Percentiles rank a stretch among this genome's conserved stretches.
phyloP scores from a whole-genome alignment of 768 basidiomycete species.

The Suillus fuscotomentosus region DNA sequence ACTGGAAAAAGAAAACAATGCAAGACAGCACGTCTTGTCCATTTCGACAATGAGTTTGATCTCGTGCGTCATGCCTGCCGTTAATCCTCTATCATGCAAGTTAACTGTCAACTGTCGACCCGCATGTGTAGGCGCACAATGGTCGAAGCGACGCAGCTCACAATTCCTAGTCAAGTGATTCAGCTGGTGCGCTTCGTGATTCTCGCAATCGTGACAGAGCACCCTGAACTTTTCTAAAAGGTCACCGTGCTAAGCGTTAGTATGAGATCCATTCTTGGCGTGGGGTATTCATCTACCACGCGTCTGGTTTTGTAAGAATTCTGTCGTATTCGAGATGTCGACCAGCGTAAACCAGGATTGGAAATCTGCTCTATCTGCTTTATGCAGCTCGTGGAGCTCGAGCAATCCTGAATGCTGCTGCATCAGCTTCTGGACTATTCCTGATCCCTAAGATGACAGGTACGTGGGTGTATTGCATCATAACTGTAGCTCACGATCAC shows the following conservation, averaged over 20 bases:
- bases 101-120: not conserved
- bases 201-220: not conserved
- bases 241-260: not conserved
- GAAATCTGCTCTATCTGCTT: not conserved
- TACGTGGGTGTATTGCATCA: not conserved
- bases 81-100: not conserved
- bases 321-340: not conserved
- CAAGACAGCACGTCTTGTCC: not conserved
- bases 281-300: not conserved
- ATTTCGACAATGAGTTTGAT: not conserved
- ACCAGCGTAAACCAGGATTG: not conserved
- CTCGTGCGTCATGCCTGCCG: not conserved
- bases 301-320: not conserved
- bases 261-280: not conserved
- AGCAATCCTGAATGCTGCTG: not conserved
- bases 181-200: not conserved
- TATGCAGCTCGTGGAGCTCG: not conserved
- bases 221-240: not conserved
- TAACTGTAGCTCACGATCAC: not conserved
- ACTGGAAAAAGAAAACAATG: not conserved
- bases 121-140: not conserved
- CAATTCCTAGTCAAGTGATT: not conserved
- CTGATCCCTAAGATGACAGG: not conserved
- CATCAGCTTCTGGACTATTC: not conserved
- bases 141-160: not conserved